Base-by-base conservation (phyloP, 768 basidiomycete species). In the Candolleomyces efflorescens region DNA sequence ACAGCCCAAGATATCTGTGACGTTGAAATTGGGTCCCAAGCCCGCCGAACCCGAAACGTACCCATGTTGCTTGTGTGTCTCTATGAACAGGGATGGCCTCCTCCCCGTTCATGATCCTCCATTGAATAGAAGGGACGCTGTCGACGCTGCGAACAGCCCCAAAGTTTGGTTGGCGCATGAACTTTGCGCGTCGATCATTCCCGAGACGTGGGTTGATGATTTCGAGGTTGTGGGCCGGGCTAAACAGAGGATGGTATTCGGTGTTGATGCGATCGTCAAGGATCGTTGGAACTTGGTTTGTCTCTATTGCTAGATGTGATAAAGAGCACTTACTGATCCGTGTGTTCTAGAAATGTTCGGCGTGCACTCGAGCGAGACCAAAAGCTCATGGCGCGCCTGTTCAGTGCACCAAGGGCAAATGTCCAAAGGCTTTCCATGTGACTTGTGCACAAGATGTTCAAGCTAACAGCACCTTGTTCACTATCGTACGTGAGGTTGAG, bases 371-470 rank as follows among this genome's bases (percentile, higher is more conserved):
- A 69, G 79, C 74, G 44, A 78, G 79, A 36, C 70, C 76, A 11
- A 90, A 87, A 65, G 75, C 73, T 0, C 92, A 91, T 60, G 92
- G 89, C 17, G 90, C 89, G 0, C 89, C 88, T 23, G 86, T 97
- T 23, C 95, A 98, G 67, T 98, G 95, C 68, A 91, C 92, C 15
- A 92, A 91, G 70, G 94, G 94, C 46, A 96, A 94, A 73, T 98
- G 95, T 64, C 80, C 90, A 11, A 91, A 90, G 67, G 91, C 95
- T 0, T 97, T 93, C 73, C 96, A 98, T 66, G 89, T 97, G 26
- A 88, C 86, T 3, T 99, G 97, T 69, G 96, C 97, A 0, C 75
- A 79, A 43, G 79, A 83, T 18, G 83, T 84, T 1, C 71, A 69
- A 11, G 73, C 73, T 2, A 68, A 73, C 3, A 82, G 81, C 10